phyloP scores from a whole-genome alignment of 768 basidiomycete genomes.

The Pisolithus marmoratus region DNA sequence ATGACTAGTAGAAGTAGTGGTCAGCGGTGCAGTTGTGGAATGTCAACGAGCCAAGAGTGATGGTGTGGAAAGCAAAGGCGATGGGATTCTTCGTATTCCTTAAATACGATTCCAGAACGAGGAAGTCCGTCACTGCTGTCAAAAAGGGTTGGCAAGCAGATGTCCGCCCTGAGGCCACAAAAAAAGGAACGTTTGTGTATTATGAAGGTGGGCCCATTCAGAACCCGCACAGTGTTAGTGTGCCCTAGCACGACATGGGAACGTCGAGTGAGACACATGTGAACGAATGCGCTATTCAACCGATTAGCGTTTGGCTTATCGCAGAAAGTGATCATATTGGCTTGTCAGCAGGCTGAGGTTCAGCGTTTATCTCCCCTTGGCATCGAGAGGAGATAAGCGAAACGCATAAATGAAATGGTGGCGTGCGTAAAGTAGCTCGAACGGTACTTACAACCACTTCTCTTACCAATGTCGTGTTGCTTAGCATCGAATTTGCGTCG shows the following conservation, averaged over 20 bases:
- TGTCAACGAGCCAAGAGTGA: not conserved
- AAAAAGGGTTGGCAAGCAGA: not conserved
- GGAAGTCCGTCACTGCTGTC: not conserved
- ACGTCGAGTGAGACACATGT: no score
- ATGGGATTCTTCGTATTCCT: not conserved
- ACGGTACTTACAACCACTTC: not conserved
- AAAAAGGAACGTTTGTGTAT: not conserved
- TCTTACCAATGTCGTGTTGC: not conserved
- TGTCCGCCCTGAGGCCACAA: not conserved
- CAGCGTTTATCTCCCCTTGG: no score
- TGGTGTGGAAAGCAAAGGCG: not conserved
- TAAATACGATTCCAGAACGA: not conserved
- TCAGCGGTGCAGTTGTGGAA: not conserved
- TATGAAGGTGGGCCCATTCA: no score
- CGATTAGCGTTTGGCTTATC: no score
- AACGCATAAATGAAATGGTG: no score
- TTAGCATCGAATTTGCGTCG: not conserved
- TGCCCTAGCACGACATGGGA: no score
- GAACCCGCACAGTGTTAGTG: no score
- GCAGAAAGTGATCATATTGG: no score
- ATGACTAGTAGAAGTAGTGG: constrained; percentile 8
- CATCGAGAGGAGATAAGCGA: no score
- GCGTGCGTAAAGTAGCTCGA: no score
- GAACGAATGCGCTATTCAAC: no score
- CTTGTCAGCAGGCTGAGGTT: no score